Evolutionary conservation across 208 protist species (phyloP).

Genomic region (Leishmania tarentolae): DNA sequence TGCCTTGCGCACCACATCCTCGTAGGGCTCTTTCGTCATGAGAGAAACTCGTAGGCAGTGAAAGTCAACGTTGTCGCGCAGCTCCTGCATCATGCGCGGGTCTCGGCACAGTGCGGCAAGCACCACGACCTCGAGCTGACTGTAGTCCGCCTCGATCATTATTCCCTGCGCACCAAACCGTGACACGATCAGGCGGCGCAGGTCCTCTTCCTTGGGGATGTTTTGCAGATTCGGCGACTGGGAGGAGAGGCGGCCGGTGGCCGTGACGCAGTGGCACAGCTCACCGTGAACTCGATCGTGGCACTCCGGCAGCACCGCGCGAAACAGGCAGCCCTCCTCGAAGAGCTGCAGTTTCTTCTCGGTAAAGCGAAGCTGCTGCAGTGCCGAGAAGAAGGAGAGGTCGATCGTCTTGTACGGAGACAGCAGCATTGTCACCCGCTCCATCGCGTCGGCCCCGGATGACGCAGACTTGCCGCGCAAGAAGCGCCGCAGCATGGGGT

Average conservation of each 20-base stretch:
- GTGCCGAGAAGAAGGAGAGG: slow-evolving; percentile 86
- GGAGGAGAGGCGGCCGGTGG: slow-evolving; percentile 86
- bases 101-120: slow-evolving; percentile 89
- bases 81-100: slow-evolving; percentile 85
- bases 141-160: slow-evolving; percentile 93
- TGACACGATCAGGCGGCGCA: slow-evolving; percentile 79
- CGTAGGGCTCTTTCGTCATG: slow-evolving; percentile 92
- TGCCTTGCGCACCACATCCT: slow-evolving; percentile 82
- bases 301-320: slow-evolving; percentile 85
- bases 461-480: slow-evolving; percentile 68
- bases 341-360: slow-evolving; percentile 93
- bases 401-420: slow-evolving; percentile 81
- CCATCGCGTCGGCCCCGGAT: slow-evolving; percentile 86
- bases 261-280: slow-evolving; percentile 88
- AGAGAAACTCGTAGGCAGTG: slow-evolving; percentile 88
- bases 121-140: slow-evolving; percentile 90
- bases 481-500: slow-evolving; percentile 66
- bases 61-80: slow-evolving; percentile 88
- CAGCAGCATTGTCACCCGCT: slow-evolving; percentile 85
- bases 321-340: slow-evolving; percentile 87
- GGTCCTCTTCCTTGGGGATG: slow-evolving; percentile 86
- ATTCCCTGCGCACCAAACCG: slow-evolving; percentile 80
- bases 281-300: slow-evolving; percentile 87
- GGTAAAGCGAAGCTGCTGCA: slow-evolving; percentile 90
- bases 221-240: slow-evolving; percentile 92